Conservation (phyloP, 306 rosid species). For the Lathyrus sativus region DNA sequence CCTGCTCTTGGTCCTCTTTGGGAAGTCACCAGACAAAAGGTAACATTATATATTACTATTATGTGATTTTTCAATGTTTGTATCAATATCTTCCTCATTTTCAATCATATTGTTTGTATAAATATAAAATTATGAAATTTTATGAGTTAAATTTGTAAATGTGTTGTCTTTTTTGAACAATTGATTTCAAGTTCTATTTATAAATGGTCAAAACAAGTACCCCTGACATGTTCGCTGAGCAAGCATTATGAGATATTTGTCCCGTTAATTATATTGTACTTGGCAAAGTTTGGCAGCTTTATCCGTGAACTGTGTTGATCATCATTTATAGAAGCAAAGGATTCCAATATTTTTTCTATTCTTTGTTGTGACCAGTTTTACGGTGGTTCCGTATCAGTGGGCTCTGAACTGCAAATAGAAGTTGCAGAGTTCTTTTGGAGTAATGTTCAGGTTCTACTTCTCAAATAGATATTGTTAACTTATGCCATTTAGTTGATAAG, state of each 20-base stretch:
- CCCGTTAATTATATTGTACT: constrained; percentile 22
- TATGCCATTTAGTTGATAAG: constrained; percentile 32
- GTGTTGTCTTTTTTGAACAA: neutral
- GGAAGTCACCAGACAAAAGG: constrained; percentile 92
- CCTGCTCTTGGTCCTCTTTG: constrained; percentile 99
- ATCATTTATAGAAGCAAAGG: constrained; percentile 33
- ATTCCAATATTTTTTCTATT: constrained; percentile 27
- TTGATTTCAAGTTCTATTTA: constrained; percentile 18
- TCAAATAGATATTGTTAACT: constrained; percentile 32
- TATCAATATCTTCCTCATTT: constrained; percentile 27
- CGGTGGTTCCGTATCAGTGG: constrained; percentile 81
- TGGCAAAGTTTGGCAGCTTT: constrained; percentile 17
- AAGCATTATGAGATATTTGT: constrained; percentile 2
- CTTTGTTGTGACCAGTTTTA: constrained; percentile 56
- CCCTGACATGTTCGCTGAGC: neutral
- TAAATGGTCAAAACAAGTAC: constrained; percentile 26
- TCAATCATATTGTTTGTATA: constrained; percentile 17
- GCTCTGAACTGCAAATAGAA: constrained; percentile 91
- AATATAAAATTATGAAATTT: neutral
- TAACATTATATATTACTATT: constrained; percentile 39
- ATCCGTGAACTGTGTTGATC: constrained; percentile 16
- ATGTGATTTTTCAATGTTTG: constrained; percentile 22
- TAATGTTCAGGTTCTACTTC: constrained; percentile 76
- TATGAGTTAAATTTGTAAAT: constrained; percentile 14
- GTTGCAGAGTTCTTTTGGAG: constrained; percentile 89